phyloP scores from a whole-genome alignment of 768 basidiomycete genomes.

The Strobilomyces echinocephalus region DNA sequence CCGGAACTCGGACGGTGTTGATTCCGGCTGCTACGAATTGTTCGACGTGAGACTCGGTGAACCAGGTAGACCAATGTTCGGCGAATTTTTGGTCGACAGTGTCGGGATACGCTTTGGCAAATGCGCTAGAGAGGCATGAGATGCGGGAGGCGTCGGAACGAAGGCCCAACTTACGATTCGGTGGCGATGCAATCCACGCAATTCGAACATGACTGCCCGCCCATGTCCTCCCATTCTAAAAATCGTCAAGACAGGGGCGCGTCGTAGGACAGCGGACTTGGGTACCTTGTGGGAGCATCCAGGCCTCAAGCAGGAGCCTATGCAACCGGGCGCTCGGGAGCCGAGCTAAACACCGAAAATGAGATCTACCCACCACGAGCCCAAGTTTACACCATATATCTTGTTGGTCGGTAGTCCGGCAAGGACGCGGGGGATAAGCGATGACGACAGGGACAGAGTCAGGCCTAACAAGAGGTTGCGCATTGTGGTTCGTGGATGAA shows the following conservation, averaged over 20 bases:
- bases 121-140: constrained; percentile 38
- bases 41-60: constrained; percentile 57
- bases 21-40: constrained; percentile 51
- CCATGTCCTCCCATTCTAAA: constrained; percentile 70
- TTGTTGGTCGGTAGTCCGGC: constrained; percentile 33
- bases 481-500: constrained; percentile 15
- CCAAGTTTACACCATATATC: constrained; percentile 70
- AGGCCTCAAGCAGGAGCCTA: constrained; percentile 75
- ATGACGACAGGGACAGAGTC: constrained; percentile 12
- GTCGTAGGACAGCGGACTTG: not conserved
- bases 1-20: constrained; percentile 76
- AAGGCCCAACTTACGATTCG: constrained; percentile 51
- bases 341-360: not conserved
- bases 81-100: constrained; percentile 57
- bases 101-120: constrained; percentile 54
- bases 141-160: not conserved
- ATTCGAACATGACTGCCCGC: constrained; percentile 54
- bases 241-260: not conserved
- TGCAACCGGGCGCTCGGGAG: constrained; percentile 4
- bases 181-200: constrained; percentile 61
- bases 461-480: constrained; percentile 10
- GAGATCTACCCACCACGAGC: constrained; percentile 48
- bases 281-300: constrained; percentile 73
- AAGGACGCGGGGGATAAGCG: constrained; percentile 16
- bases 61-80: constrained; percentile 72